Evolutionary conservation across 1,139 yeast genomes (phyloP), one percentile per base, ranked within the genome.

Genomic region (Candida sp.): DNA sequence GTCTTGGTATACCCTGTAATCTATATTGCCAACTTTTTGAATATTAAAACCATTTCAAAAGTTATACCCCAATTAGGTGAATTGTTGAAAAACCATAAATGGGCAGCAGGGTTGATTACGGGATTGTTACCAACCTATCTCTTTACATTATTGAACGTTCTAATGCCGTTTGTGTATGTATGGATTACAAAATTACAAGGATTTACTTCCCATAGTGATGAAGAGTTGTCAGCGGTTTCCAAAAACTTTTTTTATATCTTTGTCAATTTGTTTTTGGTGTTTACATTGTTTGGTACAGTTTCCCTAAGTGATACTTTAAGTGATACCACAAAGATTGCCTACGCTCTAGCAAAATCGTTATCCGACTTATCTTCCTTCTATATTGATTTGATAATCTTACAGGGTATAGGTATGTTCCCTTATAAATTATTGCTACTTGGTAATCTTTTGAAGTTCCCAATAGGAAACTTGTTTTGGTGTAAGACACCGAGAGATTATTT

Each of bases 401-500:
- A 88, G 61, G 96, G 96, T 0, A 63, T 88, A 35, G 95, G 93
- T 1, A 84, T 89, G 77, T 84, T 85, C 57, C 96, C 96, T 1
- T 81, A 87, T 49, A 79, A 87, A 45, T 64, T 88, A 33, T 66
- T 89, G 39, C 64, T 84, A 35, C 64, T 81, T 75, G 96, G 96
- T 1, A 85, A 86, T 49, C 62, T 73, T 39, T 50, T 73, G 29
- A 60, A 79, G 76, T 55, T 84, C 75, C 61, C 89, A 79, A 38
- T 79, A 73, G 75, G 71, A 55, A 69, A 74, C 33, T 61, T 70
- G 49, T 64, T 73, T 44, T 61, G 70, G 55, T 70, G 78, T 43
- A 77, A 77, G 50, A 82, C 88, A 0, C 86, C 88, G 2, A 63
- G 87, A 48, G 81, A 79, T 45, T 76, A 75, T 45, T 53, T 62